Evolutionary conservation across 139 green algal species (phyloP).

Genomic region (Edaphochlamys debaryana): DNA sequence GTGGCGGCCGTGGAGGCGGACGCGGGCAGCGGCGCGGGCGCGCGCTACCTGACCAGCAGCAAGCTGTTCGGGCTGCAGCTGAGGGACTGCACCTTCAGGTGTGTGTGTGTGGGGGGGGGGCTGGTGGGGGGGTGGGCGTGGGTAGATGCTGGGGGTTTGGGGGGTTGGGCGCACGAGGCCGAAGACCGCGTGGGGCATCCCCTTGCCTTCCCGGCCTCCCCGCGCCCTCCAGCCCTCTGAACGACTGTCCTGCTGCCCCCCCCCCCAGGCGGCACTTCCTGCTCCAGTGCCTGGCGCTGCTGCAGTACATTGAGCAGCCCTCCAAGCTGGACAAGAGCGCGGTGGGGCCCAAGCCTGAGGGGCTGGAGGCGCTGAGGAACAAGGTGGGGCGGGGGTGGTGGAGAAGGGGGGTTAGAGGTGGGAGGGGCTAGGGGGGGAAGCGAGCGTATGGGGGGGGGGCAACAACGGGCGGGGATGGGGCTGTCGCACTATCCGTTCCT

Average conservation of each 20-base stretch:
- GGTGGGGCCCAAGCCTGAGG: constrained; percentile 2
- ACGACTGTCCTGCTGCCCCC: background rate
- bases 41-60: constrained; percentile 78
- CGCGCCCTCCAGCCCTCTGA: too few species aligned
- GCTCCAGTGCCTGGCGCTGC: constrained; percentile 56
- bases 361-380: background rate
- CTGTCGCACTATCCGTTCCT: too few species aligned
- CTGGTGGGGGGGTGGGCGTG: background rate
- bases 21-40: background rate
- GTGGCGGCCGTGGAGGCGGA: background rate
- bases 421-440: too few species aligned
- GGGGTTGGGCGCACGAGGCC: too few species aligned
- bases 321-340: constrained; percentile 23
- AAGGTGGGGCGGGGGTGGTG: background rate
- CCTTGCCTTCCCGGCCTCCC: too few species aligned
- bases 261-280: constrained; percentile 76
- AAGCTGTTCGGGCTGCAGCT: constrained; percentile 77
- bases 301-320: constrained; percentile 47
- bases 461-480: too few species aligned
- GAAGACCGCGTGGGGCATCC: too few species aligned
- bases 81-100: constrained; percentile 74
- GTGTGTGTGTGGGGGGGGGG: background rate
- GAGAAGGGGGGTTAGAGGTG: too few species aligned
- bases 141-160: background rate
- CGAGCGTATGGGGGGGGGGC: too few species aligned